These are phyloP conservation scores for Castanospermum australe DNA, from an alignment of 306 rosid genomes.

Conservation along the genomic window DNA sequence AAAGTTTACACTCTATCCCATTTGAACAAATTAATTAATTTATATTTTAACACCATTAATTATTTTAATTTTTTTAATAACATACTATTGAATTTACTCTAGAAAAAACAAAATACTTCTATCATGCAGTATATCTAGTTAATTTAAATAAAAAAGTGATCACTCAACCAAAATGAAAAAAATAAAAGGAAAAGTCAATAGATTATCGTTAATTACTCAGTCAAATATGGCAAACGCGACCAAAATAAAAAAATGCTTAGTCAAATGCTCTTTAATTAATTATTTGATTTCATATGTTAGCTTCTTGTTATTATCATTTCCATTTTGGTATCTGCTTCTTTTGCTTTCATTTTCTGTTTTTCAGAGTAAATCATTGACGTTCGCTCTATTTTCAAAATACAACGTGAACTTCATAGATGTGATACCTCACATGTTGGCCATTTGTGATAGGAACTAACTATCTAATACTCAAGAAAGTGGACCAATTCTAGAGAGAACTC, in stretches of 20 bases:
- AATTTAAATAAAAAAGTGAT: background rate
- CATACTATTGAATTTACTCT: no score
- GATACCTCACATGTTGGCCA: background rate
- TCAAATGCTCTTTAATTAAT: background rate
- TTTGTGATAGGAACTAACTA: background rate
- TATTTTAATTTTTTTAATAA: no score
- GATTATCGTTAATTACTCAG: background rate
- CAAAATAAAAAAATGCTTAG: background rate
- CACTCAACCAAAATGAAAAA: no score
- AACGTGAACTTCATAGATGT: background rate
- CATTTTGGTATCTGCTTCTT: background rate
- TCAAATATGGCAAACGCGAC: background rate
- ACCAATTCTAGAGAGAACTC: no score
- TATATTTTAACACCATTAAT: no score
- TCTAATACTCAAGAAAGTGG: background rate
- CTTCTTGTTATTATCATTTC: background rate
- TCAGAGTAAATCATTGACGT: background rate
- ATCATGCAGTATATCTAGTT: no score
- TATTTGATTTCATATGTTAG: background rate
- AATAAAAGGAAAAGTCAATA: background rate
- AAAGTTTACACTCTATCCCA: no score
- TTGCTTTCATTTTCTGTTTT: background rate
- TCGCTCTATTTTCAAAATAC: background rate
- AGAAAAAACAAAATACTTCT: no score
- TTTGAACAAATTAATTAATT: no score